These are phyloP conservation scores for Saturnispora halmiae DNA, from an alignment of 805 yeast genomes.

Conservation along the genomic window DNA sequence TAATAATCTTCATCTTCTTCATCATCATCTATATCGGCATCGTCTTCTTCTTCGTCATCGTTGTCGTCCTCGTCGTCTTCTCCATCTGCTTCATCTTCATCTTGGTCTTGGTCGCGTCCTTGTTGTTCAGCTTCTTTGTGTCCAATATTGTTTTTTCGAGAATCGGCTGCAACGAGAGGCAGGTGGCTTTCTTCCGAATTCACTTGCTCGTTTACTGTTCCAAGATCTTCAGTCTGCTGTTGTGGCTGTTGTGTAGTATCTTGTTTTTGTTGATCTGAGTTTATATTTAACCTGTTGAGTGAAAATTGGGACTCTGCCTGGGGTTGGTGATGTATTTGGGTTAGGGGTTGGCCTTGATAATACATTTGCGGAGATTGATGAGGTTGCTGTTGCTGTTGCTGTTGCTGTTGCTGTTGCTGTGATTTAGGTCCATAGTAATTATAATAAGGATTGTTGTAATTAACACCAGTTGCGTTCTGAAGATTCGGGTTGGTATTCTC, in stretches of 20 bases:
- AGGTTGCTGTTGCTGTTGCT: slow-evolving; percentile 4
- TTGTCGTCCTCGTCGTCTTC: slow-evolving; percentile 4
- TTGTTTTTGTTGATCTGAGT: no score
- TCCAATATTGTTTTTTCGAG: background rate
- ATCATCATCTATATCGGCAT: background rate
- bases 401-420: background rate
- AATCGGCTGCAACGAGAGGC: background rate
- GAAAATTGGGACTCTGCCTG: background rate
- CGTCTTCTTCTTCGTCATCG: slow-evolving; percentile 2
- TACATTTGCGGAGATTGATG: slow-evolving; percentile 5
- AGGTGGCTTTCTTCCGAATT: no score
- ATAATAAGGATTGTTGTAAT: slow-evolving; percentile 1
- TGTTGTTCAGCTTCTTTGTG: background rate
- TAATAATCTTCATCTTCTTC: slow-evolving; percentile 1
- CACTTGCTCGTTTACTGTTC: no score
- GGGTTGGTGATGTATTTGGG: background rate
- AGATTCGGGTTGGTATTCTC: background rate
- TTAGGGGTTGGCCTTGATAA: background rate
- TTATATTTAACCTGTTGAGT: no score
- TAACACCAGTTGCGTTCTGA: background rate
- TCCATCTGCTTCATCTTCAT: background rate
- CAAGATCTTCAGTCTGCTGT: no score
- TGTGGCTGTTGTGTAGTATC: no score
- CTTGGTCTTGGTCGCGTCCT: background rate
- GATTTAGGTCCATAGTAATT: background rate